Base-by-base conservation (phyloP, 257 asterid species). In the Nicotiana obtusifolia region DNA sequence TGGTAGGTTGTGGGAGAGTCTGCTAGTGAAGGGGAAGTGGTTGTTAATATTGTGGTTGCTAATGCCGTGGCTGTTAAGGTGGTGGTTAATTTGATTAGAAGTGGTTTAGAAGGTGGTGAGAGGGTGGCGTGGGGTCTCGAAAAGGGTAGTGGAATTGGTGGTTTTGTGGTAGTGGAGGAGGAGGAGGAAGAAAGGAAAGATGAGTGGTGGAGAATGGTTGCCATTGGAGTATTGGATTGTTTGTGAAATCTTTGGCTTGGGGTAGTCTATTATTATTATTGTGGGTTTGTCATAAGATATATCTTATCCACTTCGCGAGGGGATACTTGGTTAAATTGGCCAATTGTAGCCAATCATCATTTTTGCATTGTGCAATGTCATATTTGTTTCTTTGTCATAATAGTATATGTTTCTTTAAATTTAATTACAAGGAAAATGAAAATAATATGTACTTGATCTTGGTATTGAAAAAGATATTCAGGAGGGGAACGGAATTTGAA, bases 121-220 rank as follows among this genome's bases (percentile, higher is more conserved):
- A 89, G 81, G 20, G 83, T 56, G 26, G 61, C 80, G 44, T 88
- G 86, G 84, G 89, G 89, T 81, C 87, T 81, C 20, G 90, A 54
- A 26, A 89, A 84, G 41, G 87, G 84, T 44, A 88, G 92, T 5
- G 81, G 90, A 5, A 88, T 87, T 0, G 88, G 90, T 77, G 83
- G 81, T 31, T 82, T 47, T 81, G 91, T 33, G 87, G 93, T 7
- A 66, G 87, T n/a, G 82, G 91, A 0, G 37, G 78, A 44, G n/a
- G 78, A 71, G 8, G 78, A 24, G 59, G 78, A 77, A 54, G 90
- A 81, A 82, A 87, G 89, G 88, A 89, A 37, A 87, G 95, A 91
- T 71, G 97, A 89, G 83, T 96, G 89, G 66, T 97, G 88, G 93
- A 91, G 89, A 84, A 90, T 86, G 62, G 95, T 87, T 85, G 99